Percentiles rank a stretch among this genome's conserved stretches.
These are phyloP conservation scores for Cladophialophora psammophila DNA, from an alignment of 2,329 filamentous ascomycete species.

Conservation along the genomic window DNA sequence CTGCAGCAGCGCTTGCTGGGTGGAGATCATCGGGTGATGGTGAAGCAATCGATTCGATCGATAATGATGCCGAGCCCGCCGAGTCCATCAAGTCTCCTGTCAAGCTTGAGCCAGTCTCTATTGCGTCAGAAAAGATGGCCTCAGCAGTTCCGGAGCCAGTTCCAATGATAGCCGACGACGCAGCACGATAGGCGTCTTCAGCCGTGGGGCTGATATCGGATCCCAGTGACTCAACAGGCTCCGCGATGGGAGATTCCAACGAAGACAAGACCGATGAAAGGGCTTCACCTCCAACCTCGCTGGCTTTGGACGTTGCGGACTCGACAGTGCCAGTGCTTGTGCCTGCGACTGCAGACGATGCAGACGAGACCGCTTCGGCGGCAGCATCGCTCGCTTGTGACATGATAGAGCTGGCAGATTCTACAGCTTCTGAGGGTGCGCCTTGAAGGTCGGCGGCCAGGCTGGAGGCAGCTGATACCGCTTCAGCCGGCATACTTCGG, in stretches of 20 bases:
- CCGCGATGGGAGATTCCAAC: conserved; percentile 17
- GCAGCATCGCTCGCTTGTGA: conserved; percentile 44
- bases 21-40: conserved; percentile 17
- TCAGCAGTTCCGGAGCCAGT: conserved; percentile 45
- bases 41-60: conserved; percentile 19
- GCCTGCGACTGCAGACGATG: conserved; percentile 38
- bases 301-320: conserved; percentile 44
- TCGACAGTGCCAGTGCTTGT: conserved; percentile 47
- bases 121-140: conserved; percentile 24
- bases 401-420: conserved; percentile 42
- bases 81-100: conserved; percentile 12
- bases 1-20: conserved; percentile 20
- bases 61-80: conserved; percentile 25
- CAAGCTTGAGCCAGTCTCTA: conserved; percentile 21
- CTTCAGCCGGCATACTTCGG: conserved; percentile 67
- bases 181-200: conserved; percentile 26
- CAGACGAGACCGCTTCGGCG: conserved; percentile 30
- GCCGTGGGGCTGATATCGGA: conserved; percentile 43
- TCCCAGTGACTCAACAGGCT: conserved; percentile 42
- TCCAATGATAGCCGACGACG: conserved; percentile 39
- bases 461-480: conserved; percentile 46
- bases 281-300: conserved; percentile 32
- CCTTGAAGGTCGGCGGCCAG: conserved; percentile 40
- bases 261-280: conserved; percentile 29
- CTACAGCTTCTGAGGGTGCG: conserved; percentile 28